These are phyloP conservation scores for Blastobotrys malaysiensis DNA, from an alignment of 1,139 yeast species.

Conservation along the genomic window DNA sequence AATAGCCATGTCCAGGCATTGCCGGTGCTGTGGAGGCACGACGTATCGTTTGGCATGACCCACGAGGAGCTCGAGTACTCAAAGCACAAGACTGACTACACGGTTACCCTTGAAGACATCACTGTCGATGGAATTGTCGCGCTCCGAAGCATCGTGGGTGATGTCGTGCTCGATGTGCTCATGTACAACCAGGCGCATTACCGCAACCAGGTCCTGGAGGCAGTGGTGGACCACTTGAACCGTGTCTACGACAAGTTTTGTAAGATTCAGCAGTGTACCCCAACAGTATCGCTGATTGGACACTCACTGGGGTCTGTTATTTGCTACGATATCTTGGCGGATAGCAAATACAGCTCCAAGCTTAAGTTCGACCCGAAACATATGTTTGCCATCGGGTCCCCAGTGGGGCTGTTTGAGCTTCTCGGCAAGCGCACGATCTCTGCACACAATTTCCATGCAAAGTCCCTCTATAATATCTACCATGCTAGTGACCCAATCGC, in stretches of 20 bases:
- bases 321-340: conserved; percentile 57
- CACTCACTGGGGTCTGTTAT: conserved; percentile 88
- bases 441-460: conserved; percentile 35
- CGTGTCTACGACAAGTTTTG: conserved; percentile 38
- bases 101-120: conserved; percentile 60
- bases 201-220: conserved; percentile 51
- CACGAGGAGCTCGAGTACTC: conserved; percentile 22
- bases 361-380: conserved; percentile 66
- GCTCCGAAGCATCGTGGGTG: conserved; percentile 69
- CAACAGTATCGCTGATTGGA: conserved; percentile 75
- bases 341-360: conserved; percentile 30
- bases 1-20: conserved; percentile 62
- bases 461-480: conserved; percentile 66
- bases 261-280: conserved; percentile 48
- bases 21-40: conserved; percentile 35
- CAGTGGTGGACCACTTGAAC: conserved; percentile 60
- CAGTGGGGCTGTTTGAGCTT: conserved; percentile 73
- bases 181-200: conserved; percentile 71
- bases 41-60: conserved; percentile 23
- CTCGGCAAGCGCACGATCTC: conserved; percentile 6
- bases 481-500: conserved; percentile 91
- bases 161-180: conserved; percentile 77
- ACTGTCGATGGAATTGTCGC: conserved; percentile 76
- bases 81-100: conserved; percentile 5
- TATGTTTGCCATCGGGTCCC: conserved; percentile 79